Conservation (phyloP, 768 basidiomycete genomes). For the Collybia mongolica region DNA sequence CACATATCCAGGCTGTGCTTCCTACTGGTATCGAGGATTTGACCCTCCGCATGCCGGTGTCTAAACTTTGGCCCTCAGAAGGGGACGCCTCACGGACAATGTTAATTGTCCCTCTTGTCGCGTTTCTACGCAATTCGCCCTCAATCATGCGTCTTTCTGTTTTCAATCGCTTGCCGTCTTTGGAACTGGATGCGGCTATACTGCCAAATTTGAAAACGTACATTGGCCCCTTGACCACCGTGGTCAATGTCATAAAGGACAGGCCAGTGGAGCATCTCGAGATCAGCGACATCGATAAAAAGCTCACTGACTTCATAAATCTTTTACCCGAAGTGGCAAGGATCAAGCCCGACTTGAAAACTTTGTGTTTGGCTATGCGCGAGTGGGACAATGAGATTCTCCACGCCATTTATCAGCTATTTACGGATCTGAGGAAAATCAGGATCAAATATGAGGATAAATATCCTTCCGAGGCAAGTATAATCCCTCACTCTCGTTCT, state of each 20-base stretch:
- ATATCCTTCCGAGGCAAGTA: constrained; percentile 39
- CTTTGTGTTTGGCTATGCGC: constrained; percentile 31
- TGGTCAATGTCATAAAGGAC: constrained; percentile 8
- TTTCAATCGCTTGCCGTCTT: constrained; percentile 13
- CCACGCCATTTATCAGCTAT: constrained; percentile 37
- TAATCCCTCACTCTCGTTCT: not conserved
- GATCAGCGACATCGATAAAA: constrained; percentile 17
- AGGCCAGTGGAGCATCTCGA: constrained; percentile 16
- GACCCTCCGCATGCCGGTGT: constrained; percentile 17
- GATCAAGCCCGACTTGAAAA: constrained; percentile 13
- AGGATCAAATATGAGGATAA: constrained; percentile 37
- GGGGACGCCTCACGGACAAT: constrained; percentile 4
- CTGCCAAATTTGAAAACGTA: constrained; percentile 14
- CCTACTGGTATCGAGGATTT: constrained; percentile 15
- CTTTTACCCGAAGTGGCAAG: constrained; percentile 23
- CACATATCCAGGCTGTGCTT: constrained; percentile 14
- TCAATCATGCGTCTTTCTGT: constrained; percentile 13
- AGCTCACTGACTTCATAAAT: constrained; percentile 12
- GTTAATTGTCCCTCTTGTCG: constrained; percentile 13
- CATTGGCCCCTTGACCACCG: constrained; percentile 14
- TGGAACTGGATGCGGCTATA: constrained; percentile 9
- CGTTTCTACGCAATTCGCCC: constrained; percentile 13
- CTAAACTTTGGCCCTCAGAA: constrained; percentile 16
- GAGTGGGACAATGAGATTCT: constrained; percentile 48
- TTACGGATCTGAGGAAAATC: constrained; percentile 32